phyloP scores from a whole-genome alignment of 352 stramenopile species.

The Globisporangium spinosum region DNA sequence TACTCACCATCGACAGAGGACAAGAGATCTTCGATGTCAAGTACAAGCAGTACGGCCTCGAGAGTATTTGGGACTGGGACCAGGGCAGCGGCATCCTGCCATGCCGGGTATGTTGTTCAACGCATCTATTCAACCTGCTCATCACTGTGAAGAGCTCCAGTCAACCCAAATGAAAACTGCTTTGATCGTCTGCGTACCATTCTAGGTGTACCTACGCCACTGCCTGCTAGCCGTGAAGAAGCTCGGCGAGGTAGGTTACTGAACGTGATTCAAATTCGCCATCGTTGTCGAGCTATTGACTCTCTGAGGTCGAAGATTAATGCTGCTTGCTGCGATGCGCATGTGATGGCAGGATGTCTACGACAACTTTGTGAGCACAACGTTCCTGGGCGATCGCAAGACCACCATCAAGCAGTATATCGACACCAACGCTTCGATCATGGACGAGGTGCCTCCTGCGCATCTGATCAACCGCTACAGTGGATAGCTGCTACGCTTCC shows the following conservation, averaged over 20 bases:
- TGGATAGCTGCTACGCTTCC: slow-evolving; percentile 26
- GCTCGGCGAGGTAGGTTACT: slow-evolving; percentile 38
- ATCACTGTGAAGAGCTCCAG: not conserved
- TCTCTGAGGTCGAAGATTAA: not conserved
- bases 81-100: slow-evolving; percentile 79
- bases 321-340: not conserved
- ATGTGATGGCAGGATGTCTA: slow-evolving; percentile 40
- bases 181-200: not conserved
- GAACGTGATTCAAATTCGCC: not conserved
- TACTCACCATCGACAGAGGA: slow-evolving; percentile 39
- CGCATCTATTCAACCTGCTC: not conserved
- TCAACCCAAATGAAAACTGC: not conserved
- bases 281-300: too few relatives aligned
- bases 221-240: slow-evolving; percentile 89
- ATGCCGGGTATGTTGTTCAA: slow-evolving; percentile 49
- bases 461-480: slow-evolving; percentile 79
- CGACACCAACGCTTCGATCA: slow-evolving; percentile 67
- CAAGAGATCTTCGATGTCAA: slow-evolving; percentile 75
- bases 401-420: slow-evolving; percentile 89
- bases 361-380: slow-evolving; percentile 87
- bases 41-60: slow-evolving; percentile 81
- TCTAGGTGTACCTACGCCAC: slow-evolving; percentile 89
- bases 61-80: slow-evolving; percentile 91
- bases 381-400: slow-evolving; percentile 85
- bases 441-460: slow-evolving; percentile 73